Evolutionary conservation across 306 rosid species (phyloP).

Genomic region (Alnus rubra): DNA sequence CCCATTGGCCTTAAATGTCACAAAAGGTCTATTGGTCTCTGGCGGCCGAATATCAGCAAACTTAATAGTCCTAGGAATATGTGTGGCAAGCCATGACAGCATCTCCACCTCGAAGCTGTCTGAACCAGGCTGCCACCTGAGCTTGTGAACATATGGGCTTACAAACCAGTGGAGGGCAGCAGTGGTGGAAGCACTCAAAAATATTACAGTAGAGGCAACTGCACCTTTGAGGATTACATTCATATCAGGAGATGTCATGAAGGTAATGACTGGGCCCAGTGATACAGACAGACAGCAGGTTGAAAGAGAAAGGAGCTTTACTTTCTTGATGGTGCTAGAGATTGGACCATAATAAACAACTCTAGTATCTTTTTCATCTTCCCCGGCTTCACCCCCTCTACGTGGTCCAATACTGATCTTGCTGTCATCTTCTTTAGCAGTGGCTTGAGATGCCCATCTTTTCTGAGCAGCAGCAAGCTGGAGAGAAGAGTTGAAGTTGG

Average conservation of each 20-base stretch:
- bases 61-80: constrained; percentile 51
- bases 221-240: constrained; percentile 95
- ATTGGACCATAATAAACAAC: constrained; percentile 76
- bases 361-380: constrained; percentile 59
- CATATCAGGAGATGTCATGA: constrained; percentile 89
- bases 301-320: constrained; percentile 86
- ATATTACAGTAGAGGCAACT: constrained; percentile 77
- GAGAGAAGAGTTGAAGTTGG: constrained; percentile 24
- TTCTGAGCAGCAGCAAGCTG: constrained; percentile 43
- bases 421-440: constrained; percentile 54
- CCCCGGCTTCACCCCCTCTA: constrained; percentile 39
- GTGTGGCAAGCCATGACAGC: constrained; percentile 78
- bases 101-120: constrained; percentile 84
- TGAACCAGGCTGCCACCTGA: constrained; percentile 84
- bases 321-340: constrained; percentile 81
- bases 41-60: constrained; percentile 76
- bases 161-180: constrained; percentile 84
- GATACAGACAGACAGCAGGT: constrained; percentile 96
- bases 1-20: constrained; percentile 80
- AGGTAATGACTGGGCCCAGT: constrained; percentile 85
- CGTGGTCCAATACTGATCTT: constrained; percentile 89
- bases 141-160: constrained; percentile 80
- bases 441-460: constrained; percentile 73
- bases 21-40: constrained; percentile 77
- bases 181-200: constrained; percentile 75